Percentiles rank a stretch among this genome's conserved stretches.
Evolutionary conservation across 1,284 basidiomycete species (phyloP).

Genomic region (Rhodotorula sp.): DNA sequence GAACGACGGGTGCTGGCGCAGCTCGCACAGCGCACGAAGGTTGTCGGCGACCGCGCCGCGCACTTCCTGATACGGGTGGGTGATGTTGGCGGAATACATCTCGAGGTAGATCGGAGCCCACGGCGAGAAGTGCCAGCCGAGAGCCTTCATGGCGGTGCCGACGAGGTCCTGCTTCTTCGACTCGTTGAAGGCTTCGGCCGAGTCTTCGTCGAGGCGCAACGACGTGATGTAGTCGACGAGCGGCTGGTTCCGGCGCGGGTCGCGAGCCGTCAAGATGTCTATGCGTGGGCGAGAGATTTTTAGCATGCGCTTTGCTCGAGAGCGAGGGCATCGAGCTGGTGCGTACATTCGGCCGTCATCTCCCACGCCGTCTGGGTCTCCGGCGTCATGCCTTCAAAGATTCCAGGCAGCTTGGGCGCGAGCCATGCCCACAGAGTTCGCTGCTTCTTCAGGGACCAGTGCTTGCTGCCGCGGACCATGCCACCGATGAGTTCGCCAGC

Average conservation of each 20-base stretch:
- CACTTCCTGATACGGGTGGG: conserved; percentile 49
- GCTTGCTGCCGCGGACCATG: conserved; percentile 69
- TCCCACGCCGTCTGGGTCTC: conserved; percentile 53
- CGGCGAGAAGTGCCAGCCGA: conserved; percentile 74
- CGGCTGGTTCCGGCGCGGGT: conserved; percentile 77
- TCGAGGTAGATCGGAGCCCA: conserved; percentile 67
- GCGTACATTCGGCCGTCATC: conserved; percentile 49
- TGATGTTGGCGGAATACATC: conserved; percentile 47
- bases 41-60: conserved; percentile 50
- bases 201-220: conserved; percentile 42
- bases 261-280: conserved; percentile 66
- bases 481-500: conserved; percentile 84
- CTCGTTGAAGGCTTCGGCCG: conserved; percentile 45
- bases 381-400: conserved; percentile 61
- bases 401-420: conserved; percentile 63
- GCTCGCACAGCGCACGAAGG: conserved; percentile 49
- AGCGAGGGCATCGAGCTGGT: not conserved
- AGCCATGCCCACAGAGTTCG: conserved; percentile 79
- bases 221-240: conserved; percentile 71
- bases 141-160: conserved; percentile 41
- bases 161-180: conserved; percentile 43
- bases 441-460: conserved; percentile 71
- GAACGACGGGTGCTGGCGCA: conserved; percentile 66
- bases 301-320: not conserved
- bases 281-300: not conserved